Evolutionary conservation across 192 early-diverging fungal genomes (phyloP), one percentile per base, ranked within the genome.

Genomic region (Glomus cerebriforme): DNA sequence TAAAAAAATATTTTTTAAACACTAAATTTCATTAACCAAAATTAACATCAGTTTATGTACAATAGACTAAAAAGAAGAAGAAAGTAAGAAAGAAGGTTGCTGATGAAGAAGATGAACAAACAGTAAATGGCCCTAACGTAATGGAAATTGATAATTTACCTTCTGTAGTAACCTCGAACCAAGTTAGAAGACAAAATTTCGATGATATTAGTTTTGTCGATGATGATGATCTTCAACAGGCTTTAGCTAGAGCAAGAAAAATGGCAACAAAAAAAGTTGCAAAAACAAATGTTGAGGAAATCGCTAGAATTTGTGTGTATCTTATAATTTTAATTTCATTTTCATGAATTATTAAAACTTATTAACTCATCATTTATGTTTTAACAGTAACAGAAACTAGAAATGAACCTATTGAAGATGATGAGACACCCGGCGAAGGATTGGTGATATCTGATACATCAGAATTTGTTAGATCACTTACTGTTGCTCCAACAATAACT

Each of bases 151-250:
- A 79, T 31, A 37, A 37, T 43, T 47, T 19, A 24, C 15, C 69
- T 37, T 47, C 69, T 49, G 27, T 32, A 67, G 65, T 27, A 54
- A 34, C 49, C 22, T 39, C 22, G 1, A 68, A 32, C n/a, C 74
- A 59, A 39, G 62, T 7, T 62, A 76, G 59, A 39, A 59, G 59
- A 27, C 64, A 34, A 35, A 47, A 67, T 49, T 39, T 78, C 12
- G 64, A 78, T 66, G 31, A 93, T n/a, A 77, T 89, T 15, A 96
- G 94, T 79, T 92, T 92, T 86, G 95, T 97, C 19, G 97, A 99
- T 78, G 97, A 99, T 80, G 96, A 98, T 78, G 97, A 99, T 70
- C 80, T 99, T 58, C 96, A 97, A 75, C 81, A 83, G 27, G 94
- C 96, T 12, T 83, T 99, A n/a, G 91, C 95, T 1, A 83, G 89